These are phyloP conservation scores for Phytophthora pseudosyringae DNA, from an alignment of 352 stramenopile genomes.

Conservation along the genomic window DNA sequence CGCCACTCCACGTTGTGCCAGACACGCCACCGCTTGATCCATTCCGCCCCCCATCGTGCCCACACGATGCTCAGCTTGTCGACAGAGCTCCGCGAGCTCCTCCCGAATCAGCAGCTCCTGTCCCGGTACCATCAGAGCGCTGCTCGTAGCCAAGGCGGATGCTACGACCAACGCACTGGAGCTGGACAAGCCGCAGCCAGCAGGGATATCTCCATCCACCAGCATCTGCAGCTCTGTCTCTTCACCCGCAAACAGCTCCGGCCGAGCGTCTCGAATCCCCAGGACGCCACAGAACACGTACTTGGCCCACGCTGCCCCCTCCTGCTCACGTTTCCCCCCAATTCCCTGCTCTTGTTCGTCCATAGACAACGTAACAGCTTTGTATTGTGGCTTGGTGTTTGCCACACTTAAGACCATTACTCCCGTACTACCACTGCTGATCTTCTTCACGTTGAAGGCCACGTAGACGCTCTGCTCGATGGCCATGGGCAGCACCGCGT, in stretches of 20 bases:
- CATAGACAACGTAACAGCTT: slow-evolving; percentile 17
- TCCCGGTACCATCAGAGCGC: slow-evolving; percentile 16
- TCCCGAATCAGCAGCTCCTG: slow-evolving; percentile 28
- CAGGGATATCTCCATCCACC: slow-evolving; percentile 73
- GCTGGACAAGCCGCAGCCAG: slow-evolving; percentile 75
- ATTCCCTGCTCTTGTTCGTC: slow-evolving; percentile 7
- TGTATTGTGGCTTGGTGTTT: slow-evolving; percentile 37
- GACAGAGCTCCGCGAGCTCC: slow-evolving; percentile 64
- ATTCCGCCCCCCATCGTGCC: slow-evolving; percentile 86
- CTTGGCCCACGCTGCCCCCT: slow-evolving; percentile 36
- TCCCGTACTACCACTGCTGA: background rate
- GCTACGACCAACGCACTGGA: slow-evolving; percentile 85
- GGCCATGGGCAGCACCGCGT: slow-evolving; percentile 85
- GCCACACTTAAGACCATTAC: slow-evolving; percentile 19
- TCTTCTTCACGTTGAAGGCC: slow-evolving; percentile 37
- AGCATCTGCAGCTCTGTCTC: slow-evolving; percentile 45
- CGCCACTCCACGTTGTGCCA: slow-evolving; percentile 54
- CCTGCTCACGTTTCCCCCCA: slow-evolving; percentile 10
- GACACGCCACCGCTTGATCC: slow-evolving; percentile 79
- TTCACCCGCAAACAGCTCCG: slow-evolving; percentile 20
- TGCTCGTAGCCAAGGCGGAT: slow-evolving; percentile 48
- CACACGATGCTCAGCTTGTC: slow-evolving; percentile 63
- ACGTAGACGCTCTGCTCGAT: slow-evolving; percentile 68
- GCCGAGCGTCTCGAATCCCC: slow-evolving; percentile 20
- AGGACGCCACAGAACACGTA: slow-evolving; percentile 51